Percentiles rank a stretch among this genome's conserved stretches.
Conservation (phyloP, 2,329 filamentous ascomycete species). For the Xylaria sp. region DNA sequence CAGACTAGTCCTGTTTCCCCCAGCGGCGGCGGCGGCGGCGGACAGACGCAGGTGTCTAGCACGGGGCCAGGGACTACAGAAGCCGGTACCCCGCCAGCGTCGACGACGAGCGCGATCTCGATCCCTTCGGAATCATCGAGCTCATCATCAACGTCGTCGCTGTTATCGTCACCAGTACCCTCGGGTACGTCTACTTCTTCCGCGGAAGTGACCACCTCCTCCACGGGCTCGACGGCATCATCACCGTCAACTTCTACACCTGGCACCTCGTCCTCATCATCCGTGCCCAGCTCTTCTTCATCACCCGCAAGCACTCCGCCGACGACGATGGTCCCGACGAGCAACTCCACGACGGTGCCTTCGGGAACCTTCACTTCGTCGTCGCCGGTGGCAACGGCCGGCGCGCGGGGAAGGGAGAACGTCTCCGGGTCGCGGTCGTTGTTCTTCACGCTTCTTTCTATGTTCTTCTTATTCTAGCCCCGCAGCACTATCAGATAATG, state of each 20-base stretch:
- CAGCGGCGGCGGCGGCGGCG: slow-evolving; percentile 12
- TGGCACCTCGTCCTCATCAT: slow-evolving; percentile 4
- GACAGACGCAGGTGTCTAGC: slow-evolving; percentile 36
- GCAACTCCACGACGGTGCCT: slow-evolving; percentile 17
- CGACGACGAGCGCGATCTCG: slow-evolving; percentile 32
- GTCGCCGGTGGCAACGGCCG: slow-evolving; percentile 34
- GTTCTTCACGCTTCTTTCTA: slow-evolving; percentile 43
- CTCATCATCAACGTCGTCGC: neutral
- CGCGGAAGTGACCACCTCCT: neutral
- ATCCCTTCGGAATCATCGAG: slow-evolving; percentile 30
- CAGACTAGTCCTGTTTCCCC: neutral
- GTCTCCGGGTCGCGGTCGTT: slow-evolving; percentile 30
- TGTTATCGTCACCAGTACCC: no score
- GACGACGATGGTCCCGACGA: neutral
- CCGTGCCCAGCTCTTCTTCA: slow-evolving; percentile 20
- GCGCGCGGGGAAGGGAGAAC: slow-evolving; percentile 32
- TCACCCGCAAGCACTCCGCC: neutral
- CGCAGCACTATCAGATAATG: slow-evolving; percentile 31
- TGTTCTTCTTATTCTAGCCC: slow-evolving; percentile 44
- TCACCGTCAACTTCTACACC: neutral
- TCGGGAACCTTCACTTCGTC: slow-evolving; percentile 28
- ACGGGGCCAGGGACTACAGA: slow-evolving; percentile 32
- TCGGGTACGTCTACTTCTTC: no score
- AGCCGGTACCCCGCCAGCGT: slow-evolving; percentile 35
- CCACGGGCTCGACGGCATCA: slow-evolving; percentile 15